A percentile compares a stretch with the other conserved stretches of the same genome.
phyloP scores from a whole-genome alignment of 176 grass and related monocot species.

The Carex cristatella region DNA sequence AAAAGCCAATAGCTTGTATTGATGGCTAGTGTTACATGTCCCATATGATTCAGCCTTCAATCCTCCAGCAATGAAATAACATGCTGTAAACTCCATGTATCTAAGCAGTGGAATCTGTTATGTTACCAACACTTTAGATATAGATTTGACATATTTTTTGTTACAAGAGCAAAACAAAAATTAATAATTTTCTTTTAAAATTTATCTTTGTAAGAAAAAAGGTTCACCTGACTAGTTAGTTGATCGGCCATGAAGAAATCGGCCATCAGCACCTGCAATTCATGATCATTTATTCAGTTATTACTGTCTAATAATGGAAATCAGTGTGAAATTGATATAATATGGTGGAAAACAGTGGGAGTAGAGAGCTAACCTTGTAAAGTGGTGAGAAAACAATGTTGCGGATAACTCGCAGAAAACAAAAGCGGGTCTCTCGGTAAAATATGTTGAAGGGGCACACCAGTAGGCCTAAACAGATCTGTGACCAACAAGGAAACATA shows the following conservation, averaged over 20 bases:
- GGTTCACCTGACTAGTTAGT: slow-evolving; percentile 84
- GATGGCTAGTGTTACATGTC: slow-evolving; percentile 48
- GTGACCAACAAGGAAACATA: slow-evolving; percentile 10
- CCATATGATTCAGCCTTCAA: slow-evolving; percentile 46
- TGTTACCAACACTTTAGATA: background rate
- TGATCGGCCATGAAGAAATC: slow-evolving; percentile 99
- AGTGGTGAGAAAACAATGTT: slow-evolving; percentile 81
- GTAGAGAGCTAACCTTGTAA: slow-evolving; percentile 47
- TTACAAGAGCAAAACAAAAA: background rate
- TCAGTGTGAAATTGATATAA: background rate
- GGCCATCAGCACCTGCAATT: slow-evolving; percentile 71
- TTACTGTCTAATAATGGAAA: background rate
- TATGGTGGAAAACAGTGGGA: background rate
- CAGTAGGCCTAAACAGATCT: slow-evolving; percentile 50
- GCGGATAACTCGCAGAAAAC: slow-evolving; percentile 80
- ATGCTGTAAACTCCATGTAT: slow-evolving; percentile 75
- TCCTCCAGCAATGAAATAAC: slow-evolving; percentile 81
- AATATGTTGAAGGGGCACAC: slow-evolving; percentile 80
- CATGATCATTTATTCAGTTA: slow-evolving; percentile 1
- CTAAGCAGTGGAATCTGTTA: slow-evolving; percentile 74
- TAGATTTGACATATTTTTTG: background rate
- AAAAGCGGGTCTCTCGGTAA: slow-evolving; percentile 73
- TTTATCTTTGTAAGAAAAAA: background rate
- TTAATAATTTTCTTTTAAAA: background rate
- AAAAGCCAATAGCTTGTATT: slow-evolving; percentile 66